Evolutionary conservation across 2,329 filamentous ascomycete species (phyloP).

Genomic region (Microdochium nivale): DNA sequence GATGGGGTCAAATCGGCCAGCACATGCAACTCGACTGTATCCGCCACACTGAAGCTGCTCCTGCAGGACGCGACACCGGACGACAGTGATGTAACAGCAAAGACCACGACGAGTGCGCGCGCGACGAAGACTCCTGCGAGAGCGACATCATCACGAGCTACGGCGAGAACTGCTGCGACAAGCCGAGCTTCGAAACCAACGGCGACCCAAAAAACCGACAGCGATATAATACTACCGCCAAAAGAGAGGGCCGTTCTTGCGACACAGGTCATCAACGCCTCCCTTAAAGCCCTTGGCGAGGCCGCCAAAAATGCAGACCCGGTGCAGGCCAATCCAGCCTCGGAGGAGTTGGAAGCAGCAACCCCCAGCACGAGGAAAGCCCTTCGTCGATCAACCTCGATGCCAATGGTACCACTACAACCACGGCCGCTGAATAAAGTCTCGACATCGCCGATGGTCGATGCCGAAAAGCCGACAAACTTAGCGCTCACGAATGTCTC

Average conservation of each 20-base stretch:
- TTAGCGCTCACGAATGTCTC: conserved; percentile 10
- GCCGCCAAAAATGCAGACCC: conserved; percentile 44
- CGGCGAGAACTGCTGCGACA: conserved; percentile 14
- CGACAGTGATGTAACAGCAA: conserved; percentile 9
- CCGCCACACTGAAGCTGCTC: conserved; percentile 38
- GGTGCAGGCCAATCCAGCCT: conserved; percentile 14
- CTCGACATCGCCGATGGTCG: conserved; percentile 39
- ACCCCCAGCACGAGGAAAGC: conserved; percentile 29
- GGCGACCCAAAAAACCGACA: conserved; percentile 10
- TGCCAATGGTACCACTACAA: conserved; percentile 53
- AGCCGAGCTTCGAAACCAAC: conserved; percentile 6
- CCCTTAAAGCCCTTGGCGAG: conserved; percentile 61
- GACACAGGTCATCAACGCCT: conserved; percentile 63
- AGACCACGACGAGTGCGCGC: conserved; percentile 4
- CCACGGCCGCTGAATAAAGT: conserved; percentile 53
- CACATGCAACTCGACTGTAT: conserved; percentile 43
- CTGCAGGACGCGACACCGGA: conserved; percentile 24
- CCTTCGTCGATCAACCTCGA: conserved; percentile 45
- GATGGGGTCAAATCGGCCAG: conserved; percentile 41
- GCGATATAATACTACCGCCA: conserved; percentile 33
- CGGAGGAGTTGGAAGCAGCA: conserved; percentile 12
- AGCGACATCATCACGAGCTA: conserved; percentile 22
- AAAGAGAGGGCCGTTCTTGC: conserved; percentile 60
- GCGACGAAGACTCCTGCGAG: conserved; percentile 16
- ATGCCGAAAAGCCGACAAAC: conserved; percentile 11